These are phyloP conservation scores for Geotrichum candidum DNA, from an alignment of 1,139 yeast genomes.

Conservation along the genomic window DNA sequence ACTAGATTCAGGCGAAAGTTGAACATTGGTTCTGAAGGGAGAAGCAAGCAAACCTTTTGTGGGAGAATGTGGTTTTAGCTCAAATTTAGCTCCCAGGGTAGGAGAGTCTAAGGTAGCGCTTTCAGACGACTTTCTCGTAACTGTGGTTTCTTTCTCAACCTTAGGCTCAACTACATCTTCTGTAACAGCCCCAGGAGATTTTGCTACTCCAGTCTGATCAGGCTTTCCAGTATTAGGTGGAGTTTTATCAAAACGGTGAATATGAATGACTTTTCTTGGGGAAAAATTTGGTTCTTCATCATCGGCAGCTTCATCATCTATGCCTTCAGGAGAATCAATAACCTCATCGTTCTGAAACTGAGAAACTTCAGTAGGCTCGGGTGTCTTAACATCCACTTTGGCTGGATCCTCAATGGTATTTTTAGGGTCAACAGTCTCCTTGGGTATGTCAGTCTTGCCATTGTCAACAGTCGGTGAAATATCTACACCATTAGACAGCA, in stretches of 20 bases:
- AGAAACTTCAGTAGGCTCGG: background rate
- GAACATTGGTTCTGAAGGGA: background rate
- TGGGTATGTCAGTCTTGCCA: background rate
- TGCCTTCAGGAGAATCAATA: background rate
- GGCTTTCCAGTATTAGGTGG: background rate
- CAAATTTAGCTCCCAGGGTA: background rate
- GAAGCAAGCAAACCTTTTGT: background rate
- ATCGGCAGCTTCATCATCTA: background rate
- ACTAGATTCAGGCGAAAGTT: conserved; percentile 1
- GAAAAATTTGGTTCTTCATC: background rate
- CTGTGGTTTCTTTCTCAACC: background rate
- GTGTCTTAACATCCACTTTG: background rate
- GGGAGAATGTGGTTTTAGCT: background rate
- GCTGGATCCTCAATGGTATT: background rate
- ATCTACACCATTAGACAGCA: background rate
- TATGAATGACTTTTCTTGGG: background rate
- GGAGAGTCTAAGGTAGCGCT: background rate
- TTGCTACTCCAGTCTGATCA: background rate
- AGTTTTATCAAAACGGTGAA: background rate
- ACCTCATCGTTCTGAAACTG: background rate
- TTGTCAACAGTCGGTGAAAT: background rate
- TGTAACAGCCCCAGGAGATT: background rate
- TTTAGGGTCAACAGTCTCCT: background rate
- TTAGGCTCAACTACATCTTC: background rate
- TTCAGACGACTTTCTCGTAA: background rate